Evolutionary conservation across 306 rosid species (phyloP).

Genomic region (Calophaca sinica): DNA sequence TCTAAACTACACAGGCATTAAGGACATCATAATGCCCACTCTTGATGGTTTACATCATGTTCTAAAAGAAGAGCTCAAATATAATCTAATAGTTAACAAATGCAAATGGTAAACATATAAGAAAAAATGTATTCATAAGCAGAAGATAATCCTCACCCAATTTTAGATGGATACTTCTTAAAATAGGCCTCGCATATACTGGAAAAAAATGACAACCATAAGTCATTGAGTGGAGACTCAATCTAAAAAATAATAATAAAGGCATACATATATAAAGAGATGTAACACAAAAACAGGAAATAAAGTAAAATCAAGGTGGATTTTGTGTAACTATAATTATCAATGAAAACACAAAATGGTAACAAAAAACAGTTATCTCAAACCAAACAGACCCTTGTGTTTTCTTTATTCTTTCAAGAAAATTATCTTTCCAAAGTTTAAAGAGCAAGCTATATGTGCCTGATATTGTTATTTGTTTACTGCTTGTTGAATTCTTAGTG

Average conservation of each 20-base stretch:
- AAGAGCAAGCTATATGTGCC: conserved; percentile 8
- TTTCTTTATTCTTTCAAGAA: conserved; percentile 3
- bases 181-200: conserved; percentile 97
- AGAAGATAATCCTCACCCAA: conserved; percentile 65
- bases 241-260: conserved; percentile 4
- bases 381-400: not conserved
- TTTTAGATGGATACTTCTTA: conserved; percentile 83
- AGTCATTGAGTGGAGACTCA: conserved; percentile 34
- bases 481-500: conserved; percentile 22
- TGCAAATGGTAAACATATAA: not conserved
- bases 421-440: not conserved
- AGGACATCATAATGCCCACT: conserved; percentile 18
- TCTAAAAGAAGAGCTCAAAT: conserved; percentile 38
- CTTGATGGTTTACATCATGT: conserved; percentile 14
- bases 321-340: not conserved
- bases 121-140: not conserved
- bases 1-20: conserved; percentile 24
- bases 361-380: not conserved
- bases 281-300: conserved; percentile 1
- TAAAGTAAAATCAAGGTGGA: not conserved
- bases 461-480: not conserved
- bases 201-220: conserved; percentile 42
- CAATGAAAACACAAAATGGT: not conserved
- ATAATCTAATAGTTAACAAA: not conserved
- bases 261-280: not conserved